Evolutionary conservation across 179 eudicot species (phyloP).

Genomic region (Nepenthes alata): DNA sequence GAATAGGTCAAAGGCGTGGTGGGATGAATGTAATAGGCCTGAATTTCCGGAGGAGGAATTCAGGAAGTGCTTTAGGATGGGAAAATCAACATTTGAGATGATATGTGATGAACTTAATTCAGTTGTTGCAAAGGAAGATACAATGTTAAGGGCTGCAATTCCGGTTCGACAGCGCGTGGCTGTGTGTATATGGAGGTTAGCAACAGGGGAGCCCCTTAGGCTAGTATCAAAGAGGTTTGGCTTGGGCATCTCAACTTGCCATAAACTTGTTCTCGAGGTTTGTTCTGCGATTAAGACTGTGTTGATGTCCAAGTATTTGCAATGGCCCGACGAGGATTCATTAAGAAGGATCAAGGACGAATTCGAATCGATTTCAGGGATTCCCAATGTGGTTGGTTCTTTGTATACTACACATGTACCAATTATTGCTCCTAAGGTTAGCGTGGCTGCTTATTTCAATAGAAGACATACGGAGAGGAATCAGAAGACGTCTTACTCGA

Average conservation of each 20-base stretch:
- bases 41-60: slow-evolving; percentile 40
- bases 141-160: slow-evolving; percentile 39
- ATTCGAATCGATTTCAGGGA: slow-evolving; percentile 29
- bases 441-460: slow-evolving; percentile 43
- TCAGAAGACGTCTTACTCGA: slow-evolving; percentile 45
- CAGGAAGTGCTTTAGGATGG: slow-evolving; percentile 35
- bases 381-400: slow-evolving; percentile 35
- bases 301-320: slow-evolving; percentile 37
- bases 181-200: slow-evolving; percentile 41
- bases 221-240: slow-evolving; percentile 41
- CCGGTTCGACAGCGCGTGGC: slow-evolving; percentile 49
- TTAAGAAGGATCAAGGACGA: slow-evolving; percentile 24
- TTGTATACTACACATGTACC: slow-evolving; percentile 48
- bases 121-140: slow-evolving; percentile 40
- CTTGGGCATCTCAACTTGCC: slow-evolving; percentile 48
- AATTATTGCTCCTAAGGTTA: slow-evolving; percentile 47
- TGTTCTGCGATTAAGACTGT: slow-evolving; percentile 43
- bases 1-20: slow-evolving; percentile 46
- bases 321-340: slow-evolving; percentile 38
- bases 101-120: slow-evolving; percentile 46
- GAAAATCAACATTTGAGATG: slow-evolving; percentile 34
- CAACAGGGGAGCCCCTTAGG: slow-evolving; percentile 49
- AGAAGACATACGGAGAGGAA: slow-evolving; percentile 35
- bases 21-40: slow-evolving; percentile 38
- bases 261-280: slow-evolving; percentile 52